Conservation (phyloP, 345 rosid species). For the Dovyalis caffra region DNA sequence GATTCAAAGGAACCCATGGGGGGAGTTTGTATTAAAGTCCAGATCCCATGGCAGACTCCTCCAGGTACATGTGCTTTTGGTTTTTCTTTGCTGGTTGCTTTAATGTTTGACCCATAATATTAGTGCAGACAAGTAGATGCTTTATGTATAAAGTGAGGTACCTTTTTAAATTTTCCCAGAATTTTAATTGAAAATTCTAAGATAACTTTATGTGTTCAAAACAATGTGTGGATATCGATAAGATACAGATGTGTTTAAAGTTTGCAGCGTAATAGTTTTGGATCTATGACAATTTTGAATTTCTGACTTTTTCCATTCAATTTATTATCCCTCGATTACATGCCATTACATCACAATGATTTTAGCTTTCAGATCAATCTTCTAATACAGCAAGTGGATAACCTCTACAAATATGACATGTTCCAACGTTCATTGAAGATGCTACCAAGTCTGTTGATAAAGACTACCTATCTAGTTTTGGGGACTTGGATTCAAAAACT, state of each 20-base stretch:
- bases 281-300: not conserved
- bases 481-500: conserved; percentile 7
- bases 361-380: not conserved
- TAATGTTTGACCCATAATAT: conserved; percentile 11
- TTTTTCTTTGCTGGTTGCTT: conserved; percentile 15
- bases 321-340: not conserved
- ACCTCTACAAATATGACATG: not conserved
- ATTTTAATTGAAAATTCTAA: not conserved
- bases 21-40: conserved; percentile 49
- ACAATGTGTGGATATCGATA: not conserved
- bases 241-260: not conserved
- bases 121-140: conserved; percentile 14
- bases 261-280: not conserved
- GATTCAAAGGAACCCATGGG: conserved; percentile 43
- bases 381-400: not conserved
- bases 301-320: not conserved
- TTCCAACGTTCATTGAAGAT: not conserved
- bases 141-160: conserved; percentile 1
- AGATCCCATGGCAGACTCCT: conserved; percentile 70
- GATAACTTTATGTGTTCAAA: not conserved
- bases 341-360: not conserved
- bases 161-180: conserved; percentile 5
- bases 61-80: conserved; percentile 64
- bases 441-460: not conserved
- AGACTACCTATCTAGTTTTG: not conserved